phyloP scores from a whole-genome alignment of 2,329 filamentous ascomycete species.

The Monascus ruber region DNA sequence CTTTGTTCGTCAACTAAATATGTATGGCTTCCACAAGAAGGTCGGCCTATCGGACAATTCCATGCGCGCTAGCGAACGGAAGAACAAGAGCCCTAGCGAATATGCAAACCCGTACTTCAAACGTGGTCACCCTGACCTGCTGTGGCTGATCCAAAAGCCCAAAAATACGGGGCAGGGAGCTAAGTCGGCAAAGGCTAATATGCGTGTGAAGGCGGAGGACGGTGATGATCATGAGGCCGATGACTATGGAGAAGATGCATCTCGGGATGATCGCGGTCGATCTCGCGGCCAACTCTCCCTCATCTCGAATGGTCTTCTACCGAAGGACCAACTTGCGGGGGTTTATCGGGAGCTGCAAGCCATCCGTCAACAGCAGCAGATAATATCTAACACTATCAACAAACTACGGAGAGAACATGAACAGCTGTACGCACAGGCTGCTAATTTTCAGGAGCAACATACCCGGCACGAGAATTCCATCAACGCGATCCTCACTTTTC shows the following conservation, averaged over 20 bases:
- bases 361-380: conserved; percentile 73
- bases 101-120: conserved; percentile 97
- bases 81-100: conserved; percentile 96
- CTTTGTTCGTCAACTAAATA: conserved; percentile 60
- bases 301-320: conserved; percentile 33
- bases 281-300: conserved; percentile 33
- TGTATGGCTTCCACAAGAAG: conserved; percentile 57
- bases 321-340: conserved; percentile 61
- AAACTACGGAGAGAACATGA: conserved; percentile 77
- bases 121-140: conserved; percentile 76
- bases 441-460: conserved; percentile 81
- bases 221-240: conserved; percentile 56
- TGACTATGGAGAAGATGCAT: conserved; percentile 34
- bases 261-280: conserved; percentile 24
- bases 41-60: conserved; percentile 91
- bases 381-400: conserved; percentile 73
- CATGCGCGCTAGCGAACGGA: conserved; percentile 92
- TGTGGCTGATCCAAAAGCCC: conserved; percentile 95
- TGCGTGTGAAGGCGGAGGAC: conserved; percentile 42
- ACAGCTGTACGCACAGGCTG: conserved; percentile 75
- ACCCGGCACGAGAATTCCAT: conserved; percentile 98
- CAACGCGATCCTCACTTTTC: conserved; percentile 94
- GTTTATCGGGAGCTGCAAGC: conserved; percentile 71
- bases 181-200: conserved; percentile 38
- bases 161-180: conserved; percentile 54